Evolutionary conservation across 768 basidiomycete species (phyloP), one percentile per base, ranked within the genome.

Genomic region (Tylopilus subfusipes): DNA sequence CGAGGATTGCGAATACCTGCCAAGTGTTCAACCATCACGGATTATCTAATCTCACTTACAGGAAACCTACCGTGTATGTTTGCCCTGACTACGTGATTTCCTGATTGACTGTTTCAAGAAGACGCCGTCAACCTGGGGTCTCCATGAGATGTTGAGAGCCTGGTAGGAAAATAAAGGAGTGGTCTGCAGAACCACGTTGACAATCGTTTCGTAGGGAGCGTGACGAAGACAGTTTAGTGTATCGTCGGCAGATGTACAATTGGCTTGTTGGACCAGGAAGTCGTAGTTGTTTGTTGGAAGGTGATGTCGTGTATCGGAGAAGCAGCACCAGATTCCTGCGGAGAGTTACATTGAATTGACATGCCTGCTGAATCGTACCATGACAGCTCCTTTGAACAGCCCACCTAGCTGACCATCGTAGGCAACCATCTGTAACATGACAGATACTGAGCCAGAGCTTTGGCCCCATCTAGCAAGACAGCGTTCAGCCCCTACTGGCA

Each of bases 21-120:
- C 24, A 36, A 39, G 40, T 22, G 27, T 27, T 52, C 27, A 40
- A n/a, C n/a, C 7, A 6, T 25, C 11, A n/a, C 7, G 21, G 18
- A 50, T 16, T 10, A 4, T 16, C n/a, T 2, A 2, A 18, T 13
- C 16, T 18, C n/a, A n/a, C n/a, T n/a, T n/a, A n/a, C 3, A 14
- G 2, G 19, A 21, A 42, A 19, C 46, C 47, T 11, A 72, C 69
- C 64, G 61, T 12, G 70, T 65, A 29, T 72, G 69, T 24, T 63
- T 66, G 8, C 76, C 76, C 19, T 66, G 56, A 24, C 59, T 31
- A 13, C 48, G 25, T 9, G 51, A 51, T 22, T 40, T 27, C 22
- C 48, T 50, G 5, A 27, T 11, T 9, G 44, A 12, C 18, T 19
- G 44, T 39, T 30, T 46, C 27, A 53, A 31, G 36, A 46, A 39